These are phyloP conservation scores for Penicillium ucsense DNA, from an alignment of 495 filamentous ascomycete species.

Conservation along the genomic window DNA sequence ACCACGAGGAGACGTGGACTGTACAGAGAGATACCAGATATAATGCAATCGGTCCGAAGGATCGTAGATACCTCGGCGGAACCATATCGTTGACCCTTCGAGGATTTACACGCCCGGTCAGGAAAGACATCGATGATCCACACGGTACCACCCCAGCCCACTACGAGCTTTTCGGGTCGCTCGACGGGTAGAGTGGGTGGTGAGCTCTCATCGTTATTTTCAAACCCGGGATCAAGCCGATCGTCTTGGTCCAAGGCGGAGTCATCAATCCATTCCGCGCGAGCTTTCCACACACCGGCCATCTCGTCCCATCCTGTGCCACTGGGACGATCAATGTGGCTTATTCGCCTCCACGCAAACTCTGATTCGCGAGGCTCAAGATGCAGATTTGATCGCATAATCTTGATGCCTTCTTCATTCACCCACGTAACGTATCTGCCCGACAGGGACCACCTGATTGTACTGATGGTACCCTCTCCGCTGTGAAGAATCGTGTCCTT, in stretches of 20 bases:
- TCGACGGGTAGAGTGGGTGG: slow-evolving; percentile 19
- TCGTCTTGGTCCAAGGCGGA: slow-evolving; percentile 55
- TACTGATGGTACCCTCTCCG: slow-evolving; percentile 82
- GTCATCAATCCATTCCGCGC: slow-evolving; percentile 87
- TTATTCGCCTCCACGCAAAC: slow-evolving; percentile 90
- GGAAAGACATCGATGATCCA: slow-evolving; percentile 92
- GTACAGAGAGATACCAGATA: slow-evolving; percentile 96
- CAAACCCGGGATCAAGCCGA: slow-evolving; percentile 35
- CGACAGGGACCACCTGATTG: slow-evolving; percentile 85
- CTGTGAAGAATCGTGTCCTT: slow-evolving; percentile 86
- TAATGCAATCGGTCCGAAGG: slow-evolving; percentile 91
- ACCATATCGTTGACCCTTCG: slow-evolving; percentile 61
- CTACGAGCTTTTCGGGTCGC: slow-evolving; percentile 65
- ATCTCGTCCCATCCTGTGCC: slow-evolving; percentile 83
- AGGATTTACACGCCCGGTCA: slow-evolving; percentile 60
- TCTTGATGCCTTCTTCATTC: slow-evolving; percentile 93
- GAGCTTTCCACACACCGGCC: slow-evolving; percentile 86
- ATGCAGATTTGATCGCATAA: slow-evolving; percentile 85
- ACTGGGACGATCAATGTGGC: slow-evolving; percentile 77
- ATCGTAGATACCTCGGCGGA: slow-evolving; percentile 84
- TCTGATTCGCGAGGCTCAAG: slow-evolving; percentile 69
- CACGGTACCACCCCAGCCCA: slow-evolving; percentile 92
- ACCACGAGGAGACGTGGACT: slow-evolving; percentile 82
- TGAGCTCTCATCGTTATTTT: background rate
- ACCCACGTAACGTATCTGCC: slow-evolving; percentile 90